Percentiles rank a stretch among this genome's conserved stretches.
These are phyloP conservation scores for Reutealis trisperma DNA, from an alignment of 345 rosid genomes.

Conservation along the genomic window DNA sequence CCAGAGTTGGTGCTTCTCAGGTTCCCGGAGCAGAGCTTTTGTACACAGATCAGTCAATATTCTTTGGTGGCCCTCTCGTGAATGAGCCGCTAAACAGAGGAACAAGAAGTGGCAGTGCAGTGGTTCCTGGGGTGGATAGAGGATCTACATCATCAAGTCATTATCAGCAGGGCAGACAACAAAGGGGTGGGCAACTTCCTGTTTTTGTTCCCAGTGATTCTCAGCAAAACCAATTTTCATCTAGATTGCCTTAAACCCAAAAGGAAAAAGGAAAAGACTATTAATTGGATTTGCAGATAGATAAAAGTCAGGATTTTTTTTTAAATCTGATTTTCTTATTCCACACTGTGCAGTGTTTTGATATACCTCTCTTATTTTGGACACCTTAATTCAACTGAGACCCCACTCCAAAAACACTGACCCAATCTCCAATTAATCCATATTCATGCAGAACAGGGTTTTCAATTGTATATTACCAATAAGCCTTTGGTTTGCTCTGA, in stretches of 20 bases:
- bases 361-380: background rate
- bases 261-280: too few relatives aligned
- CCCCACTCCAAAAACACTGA: too few relatives aligned
- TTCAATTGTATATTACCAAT: too few relatives aligned
- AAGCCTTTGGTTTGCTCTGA: too few relatives aligned
- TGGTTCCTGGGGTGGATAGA: constrained; percentile 37
- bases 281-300: constrained; percentile 4
- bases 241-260: constrained; percentile 41
- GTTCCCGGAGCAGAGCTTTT: constrained; percentile 54
- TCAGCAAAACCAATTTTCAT: constrained; percentile 48
- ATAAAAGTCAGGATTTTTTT: background rate
- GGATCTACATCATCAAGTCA: constrained; percentile 40
- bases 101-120: constrained; percentile 33
- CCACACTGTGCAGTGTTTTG: background rate
- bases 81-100: constrained; percentile 48
- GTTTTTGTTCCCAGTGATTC: constrained; percentile 82
- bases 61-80: constrained; percentile 64
- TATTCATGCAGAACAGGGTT: too few relatives aligned
- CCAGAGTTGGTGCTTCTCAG: constrained; percentile 36
- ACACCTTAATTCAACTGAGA: background rate
- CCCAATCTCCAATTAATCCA: too few relatives aligned
- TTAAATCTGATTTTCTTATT: background rate
- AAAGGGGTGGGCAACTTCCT: constrained; percentile 81
- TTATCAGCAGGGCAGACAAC: constrained; percentile 61
- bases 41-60: constrained; percentile 59